A percentile compares a stretch with the other conserved stretches of the same genome.
phyloP scores from a whole-genome alignment of 176 grass and related monocot genomes.

The Oryza officinalis region DNA sequence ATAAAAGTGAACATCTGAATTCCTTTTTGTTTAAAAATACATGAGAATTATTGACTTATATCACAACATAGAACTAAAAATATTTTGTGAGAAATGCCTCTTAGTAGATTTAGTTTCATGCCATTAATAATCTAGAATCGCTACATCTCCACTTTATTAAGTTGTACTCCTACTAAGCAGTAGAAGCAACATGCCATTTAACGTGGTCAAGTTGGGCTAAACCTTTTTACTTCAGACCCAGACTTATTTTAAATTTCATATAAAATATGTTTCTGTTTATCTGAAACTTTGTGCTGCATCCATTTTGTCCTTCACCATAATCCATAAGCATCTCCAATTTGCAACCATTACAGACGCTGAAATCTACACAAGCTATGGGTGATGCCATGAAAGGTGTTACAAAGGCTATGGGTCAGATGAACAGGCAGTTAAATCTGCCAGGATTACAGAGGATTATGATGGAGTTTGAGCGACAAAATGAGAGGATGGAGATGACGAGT shows the following conservation, averaged over 20 bases:
- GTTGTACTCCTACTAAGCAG: neutral
- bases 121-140: neutral
- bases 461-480: slow-evolving; percentile 82
- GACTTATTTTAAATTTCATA: neutral
- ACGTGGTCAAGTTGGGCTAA: neutral
- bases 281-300: neutral
- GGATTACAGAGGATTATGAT: slow-evolving; percentile 72
- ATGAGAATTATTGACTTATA: neutral
- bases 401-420: slow-evolving; percentile 83
- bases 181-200: neutral
- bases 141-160: neutral
- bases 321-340: neutral
- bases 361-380: slow-evolving; percentile 82
- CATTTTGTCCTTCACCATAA: neutral
- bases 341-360: slow-evolving; percentile 52
- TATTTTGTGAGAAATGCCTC: neutral
- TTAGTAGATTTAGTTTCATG: neutral
- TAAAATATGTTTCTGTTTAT: neutral
- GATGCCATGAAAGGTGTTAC: slow-evolving; percentile 88
- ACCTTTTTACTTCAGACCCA: neutral
- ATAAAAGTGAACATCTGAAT: neutral
- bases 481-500: slow-evolving; percentile 78
- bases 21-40: neutral
- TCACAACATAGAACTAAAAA: neutral
- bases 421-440: slow-evolving; percentile 70